Percentiles rank a stretch among this genome's conserved stretches.
Conservation (phyloP, 352 stramenopile genomes). For the Poterioochromonas sp. region DNA sequence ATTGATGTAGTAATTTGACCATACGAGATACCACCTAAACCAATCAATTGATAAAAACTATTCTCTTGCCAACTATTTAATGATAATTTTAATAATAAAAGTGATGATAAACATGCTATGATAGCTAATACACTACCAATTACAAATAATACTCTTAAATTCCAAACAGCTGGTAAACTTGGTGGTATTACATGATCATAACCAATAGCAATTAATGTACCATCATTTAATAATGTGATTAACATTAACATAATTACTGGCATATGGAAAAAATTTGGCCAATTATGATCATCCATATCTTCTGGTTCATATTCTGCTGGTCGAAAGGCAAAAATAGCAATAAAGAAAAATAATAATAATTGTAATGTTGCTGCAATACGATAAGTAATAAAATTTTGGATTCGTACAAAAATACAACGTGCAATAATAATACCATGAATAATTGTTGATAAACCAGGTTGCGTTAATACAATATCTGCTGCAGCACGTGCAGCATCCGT, state of each 20-base stretch:
- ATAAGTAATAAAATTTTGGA: conserved; percentile 87
- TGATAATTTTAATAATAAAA: conserved; percentile 40
- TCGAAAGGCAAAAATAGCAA: conserved; percentile 74
- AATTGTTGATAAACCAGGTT: conserved; percentile 75
- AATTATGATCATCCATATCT: conserved; percentile 37
- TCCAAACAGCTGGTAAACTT: conserved; percentile 35
- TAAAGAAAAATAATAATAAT: conserved; percentile 82
- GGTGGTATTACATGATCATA: conserved; percentile 45
- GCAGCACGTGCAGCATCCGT: conserved; percentile 75
- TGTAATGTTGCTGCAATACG: conserved; percentile 65
- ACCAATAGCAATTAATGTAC: conserved; percentile 73
- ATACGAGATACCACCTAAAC: conserved; percentile 49
- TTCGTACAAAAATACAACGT: conserved; percentile 82
- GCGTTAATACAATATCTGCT: conserved; percentile 80
- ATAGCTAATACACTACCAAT: conserved; percentile 41
- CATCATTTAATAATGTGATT: conserved; percentile 88
- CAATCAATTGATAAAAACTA: conserved; percentile 8
- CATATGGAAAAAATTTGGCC: conserved; percentile 65
- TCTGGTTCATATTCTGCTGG: conserved; percentile 43
- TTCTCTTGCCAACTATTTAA: conserved; percentile 36
- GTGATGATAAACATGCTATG: conserved; percentile 42
- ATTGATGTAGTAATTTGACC: conserved; percentile 79
- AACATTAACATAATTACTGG: conserved; percentile 80
- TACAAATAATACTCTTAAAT: conserved; percentile 42
- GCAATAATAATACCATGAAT: conserved; percentile 74